Percentiles rank a stretch among this genome's conserved stretches.
Evolutionary conservation across 2,329 filamentous ascomycete species (phyloP).

Genomic region (Stagonosporopsis rhizophila): DNA sequence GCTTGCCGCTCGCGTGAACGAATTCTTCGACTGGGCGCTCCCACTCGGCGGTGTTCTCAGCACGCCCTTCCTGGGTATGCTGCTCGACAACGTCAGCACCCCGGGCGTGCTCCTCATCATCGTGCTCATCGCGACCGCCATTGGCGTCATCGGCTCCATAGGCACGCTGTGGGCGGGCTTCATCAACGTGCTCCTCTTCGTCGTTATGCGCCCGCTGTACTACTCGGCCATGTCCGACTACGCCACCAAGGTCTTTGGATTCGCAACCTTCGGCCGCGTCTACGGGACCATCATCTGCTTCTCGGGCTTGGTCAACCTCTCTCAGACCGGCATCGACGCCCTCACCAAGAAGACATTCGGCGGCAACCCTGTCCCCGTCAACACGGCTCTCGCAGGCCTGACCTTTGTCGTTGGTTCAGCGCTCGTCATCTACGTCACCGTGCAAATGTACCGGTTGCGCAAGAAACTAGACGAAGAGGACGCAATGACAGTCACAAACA

Average conservation of each 20-base stretch:
- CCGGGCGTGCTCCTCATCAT: constrained; percentile 73
- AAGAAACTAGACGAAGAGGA: constrained; percentile 46
- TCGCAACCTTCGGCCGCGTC: constrained; percentile 86
- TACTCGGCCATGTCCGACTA: constrained; percentile 92
- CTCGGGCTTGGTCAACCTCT: constrained; percentile 81
- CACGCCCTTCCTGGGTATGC: constrained; percentile 80
- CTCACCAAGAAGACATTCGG: constrained; percentile 74
- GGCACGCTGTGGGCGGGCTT: constrained; percentile 75
- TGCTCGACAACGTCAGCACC: constrained; percentile 79
- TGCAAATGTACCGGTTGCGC: constrained; percentile 42
- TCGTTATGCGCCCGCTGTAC: constrained; percentile 84
- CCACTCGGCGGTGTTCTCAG: constrained; percentile 80
- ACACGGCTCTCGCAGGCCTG: constrained; percentile 67
- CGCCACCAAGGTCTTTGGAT: constrained; percentile 88
- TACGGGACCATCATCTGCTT: constrained; percentile 88
- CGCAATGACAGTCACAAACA: constrained; percentile 69
- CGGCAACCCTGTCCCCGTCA: constrained; percentile 78
- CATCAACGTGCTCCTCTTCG: constrained; percentile 76
- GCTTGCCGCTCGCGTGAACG: constrained; percentile 72
- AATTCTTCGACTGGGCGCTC: constrained; percentile 83
- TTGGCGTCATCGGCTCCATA: constrained; percentile 77
- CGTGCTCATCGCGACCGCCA: constrained; percentile 71
- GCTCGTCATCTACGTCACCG: constrained; percentile 60
- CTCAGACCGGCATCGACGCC: constrained; percentile 78
- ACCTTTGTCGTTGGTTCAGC: constrained; percentile 69